These are phyloP conservation scores for Bertia moriformis DNA, from an alignment of 2,329 filamentous ascomycete species.

Conservation along the genomic window DNA sequence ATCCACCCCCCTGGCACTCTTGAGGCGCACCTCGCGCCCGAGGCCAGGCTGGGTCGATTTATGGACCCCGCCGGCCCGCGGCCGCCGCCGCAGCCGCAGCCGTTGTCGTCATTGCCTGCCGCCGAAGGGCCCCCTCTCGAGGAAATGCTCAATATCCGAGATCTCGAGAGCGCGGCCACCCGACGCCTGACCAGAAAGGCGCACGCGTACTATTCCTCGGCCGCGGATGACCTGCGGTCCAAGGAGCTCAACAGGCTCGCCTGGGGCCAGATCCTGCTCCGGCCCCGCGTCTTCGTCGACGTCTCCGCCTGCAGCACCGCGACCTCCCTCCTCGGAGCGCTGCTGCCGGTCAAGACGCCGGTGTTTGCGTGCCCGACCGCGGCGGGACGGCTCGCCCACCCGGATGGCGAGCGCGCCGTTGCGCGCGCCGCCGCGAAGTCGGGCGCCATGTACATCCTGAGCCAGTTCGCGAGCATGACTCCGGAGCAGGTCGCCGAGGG, in stretches of 20 bases:
- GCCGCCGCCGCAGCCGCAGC: constrained; percentile 31
- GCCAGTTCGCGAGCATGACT: constrained; percentile 84
- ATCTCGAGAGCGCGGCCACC: constrained; percentile 71
- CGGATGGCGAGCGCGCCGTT: constrained; percentile 74
- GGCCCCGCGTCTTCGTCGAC: constrained; percentile 78
- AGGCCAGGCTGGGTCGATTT: constrained; percentile 64
- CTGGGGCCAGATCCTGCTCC: constrained; percentile 69
- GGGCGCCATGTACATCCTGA: constrained; percentile 71
- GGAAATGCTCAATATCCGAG: constrained; percentile 71
- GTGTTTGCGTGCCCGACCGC: constrained; percentile 78
- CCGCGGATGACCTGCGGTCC: constrained; percentile 65
- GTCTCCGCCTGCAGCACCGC: constrained; percentile 63
- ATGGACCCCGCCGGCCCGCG: constrained; percentile 47
- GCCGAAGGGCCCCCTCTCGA: constrained; percentile 33
- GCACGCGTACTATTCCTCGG: constrained; percentile 92
- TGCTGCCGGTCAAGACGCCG: constrained; percentile 57
- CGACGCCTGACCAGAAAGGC: constrained; percentile 69
- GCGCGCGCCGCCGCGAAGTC: constrained; percentile 63
- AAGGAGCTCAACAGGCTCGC: constrained; percentile 69
- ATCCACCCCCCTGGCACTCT: constrained; percentile 87
- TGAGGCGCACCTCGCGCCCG: constrained; percentile 66
- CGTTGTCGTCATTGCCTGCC: neutral
- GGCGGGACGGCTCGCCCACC: constrained; percentile 76
- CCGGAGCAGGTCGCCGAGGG: constrained; percentile 76
- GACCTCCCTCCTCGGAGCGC: constrained; percentile 62